Evolutionary conservation across 2,329 filamentous ascomycete genomes (phyloP).

Genomic region (Camillea tinctor): DNA sequence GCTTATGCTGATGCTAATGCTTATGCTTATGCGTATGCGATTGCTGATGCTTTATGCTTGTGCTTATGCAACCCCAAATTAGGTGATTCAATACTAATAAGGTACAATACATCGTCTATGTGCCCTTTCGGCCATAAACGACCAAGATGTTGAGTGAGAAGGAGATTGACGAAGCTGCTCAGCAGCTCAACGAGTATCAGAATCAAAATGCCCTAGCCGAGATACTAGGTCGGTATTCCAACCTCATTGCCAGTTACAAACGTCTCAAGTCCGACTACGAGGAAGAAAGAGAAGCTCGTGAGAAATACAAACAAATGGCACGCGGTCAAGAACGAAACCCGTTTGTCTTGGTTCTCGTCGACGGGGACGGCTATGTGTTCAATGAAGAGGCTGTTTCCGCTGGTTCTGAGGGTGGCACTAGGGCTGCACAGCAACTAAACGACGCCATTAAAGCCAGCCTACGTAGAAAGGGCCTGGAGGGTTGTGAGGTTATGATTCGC

Average conservation of each 20-base stretch:
- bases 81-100: neutral
- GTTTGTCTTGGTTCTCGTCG: conserved; percentile 60
- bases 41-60: neutral
- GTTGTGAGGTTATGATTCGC: conserved; percentile 54
- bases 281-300: conserved; percentile 51
- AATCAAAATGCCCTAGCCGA: conserved; percentile 25
- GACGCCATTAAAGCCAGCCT: conserved; percentile 49
- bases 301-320: conserved; percentile 54
- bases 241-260: conserved; percentile 53
- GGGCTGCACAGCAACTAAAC: conserved; percentile 53
- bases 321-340: conserved; percentile 51
- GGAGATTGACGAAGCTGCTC: conserved; percentile 27
- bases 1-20: neutral
- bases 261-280: conserved; percentile 57
- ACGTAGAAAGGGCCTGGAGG: conserved; percentile 45
- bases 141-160: conserved; percentile 27
- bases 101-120: no score
- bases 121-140: neutral
- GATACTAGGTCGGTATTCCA: conserved; percentile 34
- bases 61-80: neutral
- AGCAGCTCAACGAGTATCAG: conserved; percentile 34
- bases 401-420: conserved; percentile 53
- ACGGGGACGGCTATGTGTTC: conserved; percentile 62
- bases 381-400: conserved; percentile 47
- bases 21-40: neutral